Evolutionary conservation across 2,329 filamentous ascomycete genomes (phyloP), one percentile per base, ranked within the genome.

Genomic region (Ceratocystis cubensis): DNA sequence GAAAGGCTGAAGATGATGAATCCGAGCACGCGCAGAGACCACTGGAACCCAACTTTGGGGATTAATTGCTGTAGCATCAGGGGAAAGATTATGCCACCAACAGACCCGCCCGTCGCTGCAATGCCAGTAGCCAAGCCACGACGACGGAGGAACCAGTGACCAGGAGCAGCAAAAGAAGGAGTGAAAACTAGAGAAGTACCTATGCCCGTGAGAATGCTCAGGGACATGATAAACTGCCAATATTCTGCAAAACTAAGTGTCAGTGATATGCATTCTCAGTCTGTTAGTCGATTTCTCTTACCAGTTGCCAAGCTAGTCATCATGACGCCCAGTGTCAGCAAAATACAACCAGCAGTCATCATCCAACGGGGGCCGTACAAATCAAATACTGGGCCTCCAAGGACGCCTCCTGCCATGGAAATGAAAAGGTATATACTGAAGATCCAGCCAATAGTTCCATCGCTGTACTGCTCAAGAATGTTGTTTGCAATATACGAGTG

Each of bases 361-460:
- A 94, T 79, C 68, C 81, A 74, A 15, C 84, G 79, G 0, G 90
- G 88, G 0, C 91, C 91, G 70, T 87, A 82, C 61, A 82, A 81
- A 73, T 96, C 91, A 73, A 95, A 95, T 46, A 94, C 74, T 0
- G 91, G 89, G 0, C 91, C 91, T 63, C 92, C 86, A 71, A 93
- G 88, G 8, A 95, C 83, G 30, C 90, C 89, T 46, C 88, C 85
- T 72, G 93, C 89, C 74, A 94, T 93, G 59, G 88, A 83, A 61
- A 93, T 78, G 72, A 94, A 95, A 37, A 89, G 80, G 73, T 91
- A 93, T 64, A 94, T 77, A 71, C 87, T 86, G 71, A 93, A 92
- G 69, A 96, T 89, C 91, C 91, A 96, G n/a, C 88, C 88, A 62
- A 91, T 86, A 64, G 83, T 80, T 3, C 85, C 86, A 10, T 86